Evolutionary conservation across 768 basidiomycete genomes (phyloP), one percentile per base, ranked within the genome.

Genomic region (Stropharia rugosoannulata): DNA sequence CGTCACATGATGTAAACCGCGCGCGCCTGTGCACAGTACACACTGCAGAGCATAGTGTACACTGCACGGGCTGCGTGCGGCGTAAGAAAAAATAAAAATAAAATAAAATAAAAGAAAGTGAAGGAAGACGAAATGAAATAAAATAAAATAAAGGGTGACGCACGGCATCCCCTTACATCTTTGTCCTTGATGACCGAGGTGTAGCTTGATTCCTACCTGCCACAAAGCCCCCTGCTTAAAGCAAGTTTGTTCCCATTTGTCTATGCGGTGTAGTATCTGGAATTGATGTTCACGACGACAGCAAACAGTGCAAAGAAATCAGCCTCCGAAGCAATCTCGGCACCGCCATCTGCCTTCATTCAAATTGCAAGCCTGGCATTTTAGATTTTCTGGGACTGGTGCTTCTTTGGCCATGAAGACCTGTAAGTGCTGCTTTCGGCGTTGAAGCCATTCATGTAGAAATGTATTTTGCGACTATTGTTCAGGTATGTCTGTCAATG

Each of bases 101-200:
- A n/a, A n/a, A n/a, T n/a, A n/a, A n/a, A n/a, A n/a, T n/a, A n/a
- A n/a, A n/a, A n/a, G n/a, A n/a, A n/a, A n/a, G n/a, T n/a, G n/a
- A n/a, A n/a, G n/a, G n/a, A n/a, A n/a, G n/a, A n/a, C n/a, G n/a
- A n/a, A n/a, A n/a, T n/a, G n/a, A n/a, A n/a, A n/a, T n/a, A n/a
- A n/a, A n/a, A n/a, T n/a, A n/a, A n/a, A n/a, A n/a, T n/a, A n/a
- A n/a, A n/a, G n/a, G n/a, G n/a, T n/a, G n/a, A n/a, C n/a, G n/a
- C n/a, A n/a, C n/a, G n/a, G n/a, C n/a, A n/a, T n/a, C n/a, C n/a
- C n/a, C n/a, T n/a, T n/a, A n/a, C n/a, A n/a, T n/a, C 22, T 22
- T 22, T 22, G 22, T 22, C 65, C 65, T 0, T 58, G 25, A 45
- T 71, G 70, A 1, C 68, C 67, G 2, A 64, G 12, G 32, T 63